Evolutionary conservation across 192 early-diverging fungal species (phyloP), one percentile per base, ranked within the genome.

Genomic region (Gonapodya sp.): DNA sequence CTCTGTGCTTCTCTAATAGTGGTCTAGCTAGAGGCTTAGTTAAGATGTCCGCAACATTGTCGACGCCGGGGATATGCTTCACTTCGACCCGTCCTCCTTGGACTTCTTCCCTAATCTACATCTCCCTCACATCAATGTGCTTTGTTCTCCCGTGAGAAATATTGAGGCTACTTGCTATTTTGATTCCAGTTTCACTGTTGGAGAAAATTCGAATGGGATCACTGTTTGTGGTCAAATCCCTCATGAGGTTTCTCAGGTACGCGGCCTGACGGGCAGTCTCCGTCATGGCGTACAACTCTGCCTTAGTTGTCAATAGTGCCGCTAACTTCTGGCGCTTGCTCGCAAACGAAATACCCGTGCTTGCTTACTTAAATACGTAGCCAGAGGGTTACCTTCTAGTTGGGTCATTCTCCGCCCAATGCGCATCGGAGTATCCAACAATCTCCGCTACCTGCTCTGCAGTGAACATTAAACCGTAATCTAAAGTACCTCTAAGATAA

Each of bases 241-340:
- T 73, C 16, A 79, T n/a, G 34, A 82, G 35, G 30, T 82, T 37
- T 16, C 46, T 31, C 24, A 82, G 18, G 80, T 81, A 82, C 31
- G 81, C n/a, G 2, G 36, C 82, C 33, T 83, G 36, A 18, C 78
- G 35, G 0, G 82, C 2, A 1, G 83, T 73, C 46, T 83, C 79
- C 34, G 34, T 35, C 0, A 83, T 64, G 16, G 83, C 75, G 73
- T 84, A 0, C 34, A 36, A 34, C 64, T 83, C 82, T 8, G 83
- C 80, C 36, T 83, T 82, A 79, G 83, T 83, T 82, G 83, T 79
- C 0, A 81, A 83, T 82, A 84, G 79, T 18, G 83, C 83, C 0
- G 83, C 77, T 35, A 83, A 73, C 1, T 74, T 1, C 64, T 83
- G 83, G 33, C 82, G 81, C 79, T 83, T 83, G 36, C 35, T 74